phyloP scores from a whole-genome alignment of 257 asterid species.

The Fraxinus pennsylvanica region DNA sequence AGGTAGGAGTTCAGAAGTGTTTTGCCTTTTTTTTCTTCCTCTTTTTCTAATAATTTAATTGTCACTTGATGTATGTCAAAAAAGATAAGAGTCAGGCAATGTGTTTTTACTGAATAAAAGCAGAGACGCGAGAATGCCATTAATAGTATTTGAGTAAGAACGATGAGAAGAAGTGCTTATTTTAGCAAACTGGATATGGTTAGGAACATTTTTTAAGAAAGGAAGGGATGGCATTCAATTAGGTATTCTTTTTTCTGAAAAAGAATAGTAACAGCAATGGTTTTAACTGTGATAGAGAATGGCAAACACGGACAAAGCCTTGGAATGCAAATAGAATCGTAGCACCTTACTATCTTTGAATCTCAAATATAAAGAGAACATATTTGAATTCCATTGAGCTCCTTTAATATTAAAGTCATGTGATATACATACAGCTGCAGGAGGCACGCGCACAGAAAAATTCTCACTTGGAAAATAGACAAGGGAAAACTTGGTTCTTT shows the following conservation, averaged over 20 bases:
- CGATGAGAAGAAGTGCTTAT: neutral
- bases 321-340: neutral
- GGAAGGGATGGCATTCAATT: neutral
- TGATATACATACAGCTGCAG: neutral
- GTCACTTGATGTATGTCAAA: neutral
- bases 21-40: neutral
- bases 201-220: neutral
- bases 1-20: neutral
- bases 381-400: neutral
- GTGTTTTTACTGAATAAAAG: conserved; percentile 2
- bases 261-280: neutral
- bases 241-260: neutral
- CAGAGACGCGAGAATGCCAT: neutral
- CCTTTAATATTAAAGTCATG: neutral
- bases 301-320: neutral
- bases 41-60: neutral
- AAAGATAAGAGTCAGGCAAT: neutral
- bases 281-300: neutral
- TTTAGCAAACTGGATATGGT: neutral
- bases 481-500: neutral
- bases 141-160: conserved; percentile 7
- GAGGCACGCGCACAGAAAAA: neutral
- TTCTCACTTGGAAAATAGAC: neutral
- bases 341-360: neutral
- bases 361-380: neutral